Percentiles rank a stretch among this genome's conserved stretches.
phyloP scores from a whole-genome alignment of 768 basidiomycete species.

The Leccinum sublutescens region DNA sequence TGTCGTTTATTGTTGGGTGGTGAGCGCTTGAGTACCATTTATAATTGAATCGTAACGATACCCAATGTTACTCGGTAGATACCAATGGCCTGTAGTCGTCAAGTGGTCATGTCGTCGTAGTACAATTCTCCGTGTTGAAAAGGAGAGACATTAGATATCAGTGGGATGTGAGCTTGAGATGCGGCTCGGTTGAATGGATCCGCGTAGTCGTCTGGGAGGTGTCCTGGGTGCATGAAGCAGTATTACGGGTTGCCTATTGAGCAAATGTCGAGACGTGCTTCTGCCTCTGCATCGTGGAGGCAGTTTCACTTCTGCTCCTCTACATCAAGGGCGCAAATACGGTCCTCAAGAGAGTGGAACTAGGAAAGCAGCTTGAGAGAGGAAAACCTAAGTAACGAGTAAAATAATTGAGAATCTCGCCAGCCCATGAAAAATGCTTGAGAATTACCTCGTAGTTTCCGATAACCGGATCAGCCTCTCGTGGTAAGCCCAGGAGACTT shows the following conservation, averaged over 20 bases:
- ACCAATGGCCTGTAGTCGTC: too few species aligned
- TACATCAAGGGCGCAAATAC: slow-evolving; percentile 74
- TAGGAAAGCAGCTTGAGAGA: slow-evolving; percentile 82
- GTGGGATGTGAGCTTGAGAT: slow-evolving; percentile 70
- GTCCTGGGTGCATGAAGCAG: slow-evolving; percentile 62
- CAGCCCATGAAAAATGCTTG: too few species aligned
- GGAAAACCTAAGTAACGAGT: too few species aligned
- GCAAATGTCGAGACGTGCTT: slow-evolving; percentile 30
- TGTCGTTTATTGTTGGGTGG: background rate
- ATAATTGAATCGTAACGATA: too few species aligned
- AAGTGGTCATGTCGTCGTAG: too few species aligned
- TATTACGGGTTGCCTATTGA: slow-evolving; percentile 61
- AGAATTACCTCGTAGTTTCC: too few species aligned
- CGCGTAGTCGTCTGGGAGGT: slow-evolving; percentile 43
- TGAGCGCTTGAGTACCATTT: too few species aligned
- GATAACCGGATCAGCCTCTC: slow-evolving; percentile 72
- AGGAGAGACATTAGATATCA: slow-evolving; percentile 78
- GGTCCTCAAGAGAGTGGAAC: slow-evolving; percentile 74
- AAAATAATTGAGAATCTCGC: too few species aligned
- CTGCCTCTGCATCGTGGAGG: slow-evolving; percentile 70
- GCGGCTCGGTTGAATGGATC: slow-evolving; percentile 48
- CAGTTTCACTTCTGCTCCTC: slow-evolving; percentile 85
- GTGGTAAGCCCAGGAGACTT: slow-evolving; percentile 42
- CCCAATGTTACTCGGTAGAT: too few species aligned
- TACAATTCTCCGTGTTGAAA: slow-evolving; percentile 64